Percentiles rank a stretch among this genome's conserved stretches.
Evolutionary conservation across 139 green algal species (phyloP).

Genomic region (Chlorella sp.): DNA sequence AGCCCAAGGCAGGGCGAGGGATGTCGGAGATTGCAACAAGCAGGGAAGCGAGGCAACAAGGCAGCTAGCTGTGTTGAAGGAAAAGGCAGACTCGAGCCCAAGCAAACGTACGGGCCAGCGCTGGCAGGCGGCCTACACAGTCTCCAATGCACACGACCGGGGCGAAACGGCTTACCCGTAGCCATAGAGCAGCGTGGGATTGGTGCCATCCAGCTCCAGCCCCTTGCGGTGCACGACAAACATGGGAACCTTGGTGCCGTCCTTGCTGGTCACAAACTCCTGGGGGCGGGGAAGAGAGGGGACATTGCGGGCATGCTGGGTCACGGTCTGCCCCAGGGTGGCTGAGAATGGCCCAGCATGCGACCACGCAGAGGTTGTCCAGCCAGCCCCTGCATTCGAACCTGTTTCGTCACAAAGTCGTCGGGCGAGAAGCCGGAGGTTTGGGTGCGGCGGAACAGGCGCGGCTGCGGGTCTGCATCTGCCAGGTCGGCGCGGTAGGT

Average conservation of each 20-base stretch:
- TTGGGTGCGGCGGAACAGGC: constrained; percentile 75
- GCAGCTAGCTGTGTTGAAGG: neutral
- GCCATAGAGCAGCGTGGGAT: constrained; percentile 89
- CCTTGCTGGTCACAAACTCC: constrained; percentile 82
- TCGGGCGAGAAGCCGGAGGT: constrained; percentile 65
- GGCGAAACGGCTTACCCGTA: constrained; percentile 61
- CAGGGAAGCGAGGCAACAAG: neutral
- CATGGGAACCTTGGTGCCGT: constrained; percentile 86
- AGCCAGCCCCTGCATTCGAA: constrained; percentile 17
- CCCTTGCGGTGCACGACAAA: constrained; percentile 83
- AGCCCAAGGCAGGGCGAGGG: neutral
- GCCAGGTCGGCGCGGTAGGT: constrained; percentile 11
- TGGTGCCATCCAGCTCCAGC: constrained; percentile 61
- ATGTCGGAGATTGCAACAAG: too few species aligned
- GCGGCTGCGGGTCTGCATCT: constrained; percentile 25
- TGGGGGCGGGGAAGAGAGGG: constrained; percentile 31
- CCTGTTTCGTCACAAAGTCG: constrained; percentile 84
- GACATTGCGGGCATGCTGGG: neutral
- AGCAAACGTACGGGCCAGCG: too few species aligned
- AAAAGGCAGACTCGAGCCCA: neutral
- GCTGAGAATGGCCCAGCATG: too few species aligned
- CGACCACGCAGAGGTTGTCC: too few species aligned
- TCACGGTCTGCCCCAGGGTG: too few species aligned
- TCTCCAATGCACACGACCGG: neutral
- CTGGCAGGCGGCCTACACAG: neutral